Conservation (phyloP, 1,139 yeast genomes). For the Meyerozyma elateridarum region DNA sequence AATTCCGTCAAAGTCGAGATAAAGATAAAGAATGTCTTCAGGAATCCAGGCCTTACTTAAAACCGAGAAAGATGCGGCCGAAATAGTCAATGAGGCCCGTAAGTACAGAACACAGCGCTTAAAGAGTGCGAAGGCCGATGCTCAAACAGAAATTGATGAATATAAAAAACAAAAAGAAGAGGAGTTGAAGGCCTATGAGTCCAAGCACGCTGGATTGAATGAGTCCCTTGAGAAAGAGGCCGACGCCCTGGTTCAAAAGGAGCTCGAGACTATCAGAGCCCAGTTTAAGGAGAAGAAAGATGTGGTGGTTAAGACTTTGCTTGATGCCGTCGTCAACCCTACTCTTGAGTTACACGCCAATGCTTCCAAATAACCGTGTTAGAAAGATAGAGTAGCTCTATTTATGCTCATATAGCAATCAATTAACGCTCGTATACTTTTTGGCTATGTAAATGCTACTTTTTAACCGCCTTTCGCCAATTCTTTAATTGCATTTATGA, state of each 20-base stretch:
- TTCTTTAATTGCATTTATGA: constrained; percentile 35
- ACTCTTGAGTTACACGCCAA: constrained; percentile 79
- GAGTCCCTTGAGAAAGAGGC: constrained; percentile 71
- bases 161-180: constrained; percentile 82
- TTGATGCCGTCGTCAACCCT: constrained; percentile 77
- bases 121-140: constrained; percentile 93
- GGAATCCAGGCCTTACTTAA: constrained; percentile 14
- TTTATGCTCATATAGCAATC: no score
- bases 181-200: constrained; percentile 71
- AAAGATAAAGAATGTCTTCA: constrained; percentile 1
- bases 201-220: constrained; percentile 62
- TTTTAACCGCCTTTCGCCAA: constrained; percentile 34
- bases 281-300: constrained; percentile 60
- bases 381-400: no score
- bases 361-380: constrained; percentile 35
- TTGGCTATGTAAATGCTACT: constrained; percentile 5
- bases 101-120: constrained; percentile 76
- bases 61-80: constrained; percentile 97
- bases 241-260: constrained; percentile 54
- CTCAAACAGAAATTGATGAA: constrained; percentile 80
- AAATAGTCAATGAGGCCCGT: constrained; percentile 88
- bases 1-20: no score
- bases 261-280: constrained; percentile 57
- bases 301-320: constrained; percentile 68
- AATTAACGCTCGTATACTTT: no score